These are phyloP conservation scores for Fusarium veterinarium DNA, from an alignment of 2,329 filamentous ascomycete genomes.

Conservation along the genomic window DNA sequence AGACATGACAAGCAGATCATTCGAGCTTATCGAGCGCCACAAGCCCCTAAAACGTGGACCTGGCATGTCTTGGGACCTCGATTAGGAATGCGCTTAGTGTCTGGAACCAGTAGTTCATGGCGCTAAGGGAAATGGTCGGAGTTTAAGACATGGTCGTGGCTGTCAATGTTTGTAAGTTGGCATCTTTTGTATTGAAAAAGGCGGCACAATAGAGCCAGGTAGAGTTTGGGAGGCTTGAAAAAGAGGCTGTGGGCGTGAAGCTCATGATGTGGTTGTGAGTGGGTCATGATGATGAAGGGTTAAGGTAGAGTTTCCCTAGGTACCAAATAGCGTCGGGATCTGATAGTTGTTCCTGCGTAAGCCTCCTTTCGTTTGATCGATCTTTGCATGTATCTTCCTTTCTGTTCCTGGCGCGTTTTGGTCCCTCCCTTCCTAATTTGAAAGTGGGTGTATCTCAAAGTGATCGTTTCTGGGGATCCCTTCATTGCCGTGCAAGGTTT, in stretches of 20 bases:
- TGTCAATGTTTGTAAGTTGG: not conserved
- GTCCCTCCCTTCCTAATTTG: not conserved
- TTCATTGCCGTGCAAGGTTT: not conserved
- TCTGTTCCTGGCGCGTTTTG: constrained; percentile 1
- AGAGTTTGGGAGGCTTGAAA: not conserved
- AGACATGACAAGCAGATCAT: not conserved
- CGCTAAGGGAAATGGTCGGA: constrained; percentile 9
- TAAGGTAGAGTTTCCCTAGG: not conserved
- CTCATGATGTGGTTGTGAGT: constrained; percentile 3
- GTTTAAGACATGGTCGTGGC: constrained; percentile 7
- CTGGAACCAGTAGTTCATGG: constrained; percentile 13
- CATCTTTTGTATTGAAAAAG: not conserved
- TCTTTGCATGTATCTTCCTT: constrained; percentile 1
- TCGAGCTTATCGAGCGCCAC: constrained; percentile 20
- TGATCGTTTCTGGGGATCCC: not conserved
- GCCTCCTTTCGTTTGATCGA: constrained; percentile 21
- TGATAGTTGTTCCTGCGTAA: constrained; percentile 34
- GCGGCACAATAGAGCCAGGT: not conserved
- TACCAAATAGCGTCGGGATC: not conserved
- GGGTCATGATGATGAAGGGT: constrained; percentile 3
- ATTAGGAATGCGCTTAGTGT: constrained; percentile 35
- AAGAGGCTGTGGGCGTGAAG: not conserved
- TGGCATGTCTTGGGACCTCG: constrained; percentile 29
- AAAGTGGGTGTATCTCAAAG: not conserved
- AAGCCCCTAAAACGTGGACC: constrained; percentile 31